A percentile compares a stretch with the other conserved stretches of the same genome.
Evolutionary conservation across 2,329 filamentous ascomycete species (phyloP).

Genomic region (Calonectria crousiana): DNA sequence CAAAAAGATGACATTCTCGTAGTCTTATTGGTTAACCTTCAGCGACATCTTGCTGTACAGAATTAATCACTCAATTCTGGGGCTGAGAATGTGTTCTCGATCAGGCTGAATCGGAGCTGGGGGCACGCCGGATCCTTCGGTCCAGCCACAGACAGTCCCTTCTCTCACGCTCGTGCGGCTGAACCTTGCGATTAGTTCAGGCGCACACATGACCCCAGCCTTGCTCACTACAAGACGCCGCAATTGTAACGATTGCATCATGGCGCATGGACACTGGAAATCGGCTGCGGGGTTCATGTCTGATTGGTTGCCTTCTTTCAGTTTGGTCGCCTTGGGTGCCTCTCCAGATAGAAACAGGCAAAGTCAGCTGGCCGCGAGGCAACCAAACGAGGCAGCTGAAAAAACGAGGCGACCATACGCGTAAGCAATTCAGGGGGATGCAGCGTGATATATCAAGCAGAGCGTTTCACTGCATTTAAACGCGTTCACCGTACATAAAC

Average conservation of each 20-base stretch:
- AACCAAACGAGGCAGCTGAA: neutral
- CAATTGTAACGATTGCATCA: neutral
- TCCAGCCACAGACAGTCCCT: neutral
- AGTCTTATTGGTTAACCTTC: neutral
- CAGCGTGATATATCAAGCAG: neutral
- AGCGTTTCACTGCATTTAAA: too few species aligned
- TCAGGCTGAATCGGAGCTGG: neutral
- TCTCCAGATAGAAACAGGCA: neutral
- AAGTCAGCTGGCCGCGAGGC: neutral
- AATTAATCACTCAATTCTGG: neutral
- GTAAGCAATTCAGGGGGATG: neutral
- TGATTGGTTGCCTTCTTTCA: neutral
- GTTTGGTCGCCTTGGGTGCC: neutral
- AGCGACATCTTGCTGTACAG: neutral
- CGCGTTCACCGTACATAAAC: neutral
- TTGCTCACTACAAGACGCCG: neutral
- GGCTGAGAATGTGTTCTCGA: neutral
- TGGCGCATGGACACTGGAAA: neutral
- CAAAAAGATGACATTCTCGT: neutral
- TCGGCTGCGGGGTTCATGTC: too few species aligned
- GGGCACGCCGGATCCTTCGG: neutral
- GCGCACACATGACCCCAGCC: neutral
- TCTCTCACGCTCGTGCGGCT: neutral
- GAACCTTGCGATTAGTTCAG: neutral
- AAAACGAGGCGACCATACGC: neutral